Conservation (phyloP, 176 grass and related monocot genomes). For the Rhynchospora tenuis region DNA sequence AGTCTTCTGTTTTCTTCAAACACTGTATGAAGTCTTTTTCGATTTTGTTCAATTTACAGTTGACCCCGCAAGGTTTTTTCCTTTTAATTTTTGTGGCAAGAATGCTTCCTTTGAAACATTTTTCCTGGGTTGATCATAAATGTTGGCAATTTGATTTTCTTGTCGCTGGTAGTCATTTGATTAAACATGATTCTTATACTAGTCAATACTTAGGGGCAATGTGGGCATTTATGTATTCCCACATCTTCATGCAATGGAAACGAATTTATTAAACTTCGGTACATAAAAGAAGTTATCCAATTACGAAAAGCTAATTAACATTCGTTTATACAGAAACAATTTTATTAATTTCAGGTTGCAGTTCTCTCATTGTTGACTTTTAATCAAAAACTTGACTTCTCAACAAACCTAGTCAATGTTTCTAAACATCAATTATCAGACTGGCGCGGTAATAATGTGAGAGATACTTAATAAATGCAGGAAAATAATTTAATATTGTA, state of each 20-base stretch:
- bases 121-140: too few species aligned
- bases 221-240: too few species aligned
- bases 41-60: too few species aligned
- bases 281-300: not conserved
- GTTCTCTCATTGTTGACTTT: not conserved
- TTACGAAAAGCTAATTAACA: not conserved
- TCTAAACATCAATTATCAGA: not conserved
- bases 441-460: not conserved
- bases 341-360: not conserved
- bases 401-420: not conserved
- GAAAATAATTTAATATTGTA: not conserved
- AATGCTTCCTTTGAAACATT: too few species aligned
- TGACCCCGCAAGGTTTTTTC: too few species aligned
- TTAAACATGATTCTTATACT: too few species aligned
- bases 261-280: not conserved
- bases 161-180: too few species aligned
- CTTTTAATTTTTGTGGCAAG: too few species aligned
- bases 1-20: too few species aligned
- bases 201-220: too few species aligned
- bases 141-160: too few species aligned
- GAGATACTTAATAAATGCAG: not conserved
- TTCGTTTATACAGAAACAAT: not conserved
- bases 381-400: not conserved
- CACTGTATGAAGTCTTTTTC: too few species aligned
- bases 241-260: not conserved